A percentile compares a stretch with the other conserved stretches of the same genome.
Conservation (phyloP, 225 moss, liverwort and hornwort genomes). For the Marchantia polymorpha region DNA sequence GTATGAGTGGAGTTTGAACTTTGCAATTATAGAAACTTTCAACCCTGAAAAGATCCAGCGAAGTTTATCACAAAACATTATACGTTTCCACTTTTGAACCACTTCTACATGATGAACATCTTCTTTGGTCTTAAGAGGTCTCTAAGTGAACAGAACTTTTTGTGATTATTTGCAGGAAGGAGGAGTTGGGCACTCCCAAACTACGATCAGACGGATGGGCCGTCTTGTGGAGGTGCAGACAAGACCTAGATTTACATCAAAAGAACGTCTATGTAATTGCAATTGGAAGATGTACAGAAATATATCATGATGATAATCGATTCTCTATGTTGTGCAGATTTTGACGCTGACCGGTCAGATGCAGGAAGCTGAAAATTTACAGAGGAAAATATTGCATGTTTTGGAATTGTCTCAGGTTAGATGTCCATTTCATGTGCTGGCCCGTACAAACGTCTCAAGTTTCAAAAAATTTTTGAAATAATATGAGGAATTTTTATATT, state of each 20-base stretch:
- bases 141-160: background rate
- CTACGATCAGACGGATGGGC: constrained; percentile 75
- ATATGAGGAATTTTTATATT: background rate
- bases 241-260: background rate
- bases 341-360: constrained; percentile 64
- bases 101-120: background rate
- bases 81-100: no score
- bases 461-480: background rate
- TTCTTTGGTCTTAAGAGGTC: background rate
- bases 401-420: constrained; percentile 81
- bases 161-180: constrained; percentile 58
- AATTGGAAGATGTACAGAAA: background rate
- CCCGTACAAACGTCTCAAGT: no score
- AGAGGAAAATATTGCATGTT: constrained; percentile 81
- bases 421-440: background rate
- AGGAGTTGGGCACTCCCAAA: constrained; percentile 78
- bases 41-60: no score
- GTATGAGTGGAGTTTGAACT: no score
- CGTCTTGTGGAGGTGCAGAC: constrained; percentile 79
- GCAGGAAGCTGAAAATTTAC: constrained; percentile 79
- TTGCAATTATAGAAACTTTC: no score
- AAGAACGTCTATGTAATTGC: background rate
- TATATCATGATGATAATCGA: background rate
- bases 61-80: no score
- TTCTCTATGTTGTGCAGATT: constrained; percentile 42